Base-by-base conservation (phyloP, 106 monocot genomes). In the Apostasia shenzhenica region DNA sequence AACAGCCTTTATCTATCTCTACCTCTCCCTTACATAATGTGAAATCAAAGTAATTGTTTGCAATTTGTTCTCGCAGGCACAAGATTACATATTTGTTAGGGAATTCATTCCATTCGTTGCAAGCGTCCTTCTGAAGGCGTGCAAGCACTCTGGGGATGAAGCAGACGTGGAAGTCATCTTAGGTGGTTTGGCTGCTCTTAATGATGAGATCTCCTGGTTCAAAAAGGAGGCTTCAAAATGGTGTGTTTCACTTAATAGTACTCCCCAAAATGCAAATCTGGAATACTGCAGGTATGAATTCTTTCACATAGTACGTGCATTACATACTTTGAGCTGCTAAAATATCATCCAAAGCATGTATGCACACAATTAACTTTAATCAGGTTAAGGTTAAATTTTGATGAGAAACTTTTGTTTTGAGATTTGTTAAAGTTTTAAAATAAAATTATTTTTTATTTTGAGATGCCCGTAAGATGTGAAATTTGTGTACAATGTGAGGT, bases 21-120 rank as follows among this genome's bases (percentile, higher is more conserved):
- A 11, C 3, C 55, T 3, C 8, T n/a, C 55, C 13, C 55, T 55
- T 3, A 55, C 50, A 50, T 50, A 4, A 50, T 5, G 1, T 12
- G 10, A 13, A 13, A 14, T 14, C 3, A 3, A 13, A 13, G 4
- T 10, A 0, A 12, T n/a, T 56, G 0, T 14, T 14, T 56, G 14
- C 14, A 10, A 57, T 44, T 4, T 76, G 26, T 26, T 26, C 26
- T 26, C 26, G 68, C 84, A 95, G 95, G 80, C 59, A 4, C 95
- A 95, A 76, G 95, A 95, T 57, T 95, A 92, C 72, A 67, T 95
- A 63, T 95, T 92, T 74, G 89, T 95, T 10, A 88, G 78, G 70
- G 80, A 84, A 76, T 92, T 92, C 75, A 78, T 95, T 14, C 91
- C 86, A 8, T 92, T 92, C 70, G 14, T 82, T 48, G 88, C 89